Conservation (phyloP, 169 alveolate genomes). For the Cardiosporidium cionae region DNA sequence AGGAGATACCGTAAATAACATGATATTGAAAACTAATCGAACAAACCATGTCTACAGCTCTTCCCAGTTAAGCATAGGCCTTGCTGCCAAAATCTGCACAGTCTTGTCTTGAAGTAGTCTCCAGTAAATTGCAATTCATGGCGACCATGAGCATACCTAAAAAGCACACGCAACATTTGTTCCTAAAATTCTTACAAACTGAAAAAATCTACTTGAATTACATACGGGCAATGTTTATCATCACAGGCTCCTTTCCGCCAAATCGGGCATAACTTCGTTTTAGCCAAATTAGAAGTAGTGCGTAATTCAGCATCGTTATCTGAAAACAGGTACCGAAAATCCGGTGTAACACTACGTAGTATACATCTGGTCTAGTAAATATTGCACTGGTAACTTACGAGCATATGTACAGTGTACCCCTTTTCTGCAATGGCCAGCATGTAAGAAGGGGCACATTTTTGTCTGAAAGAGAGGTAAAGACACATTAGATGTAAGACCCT, state of each 20-base stretch:
- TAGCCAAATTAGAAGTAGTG: not conserved
- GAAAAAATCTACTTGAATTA: not conserved
- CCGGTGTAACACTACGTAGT: not conserved
- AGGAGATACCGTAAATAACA: not conserved
- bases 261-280: not conserved
- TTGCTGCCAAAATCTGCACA: constrained; percentile 5
- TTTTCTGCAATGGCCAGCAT: not conserved
- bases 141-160: constrained; percentile 3
- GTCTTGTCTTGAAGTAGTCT: constrained; percentile 2
- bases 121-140: not conserved
- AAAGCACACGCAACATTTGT: not conserved
- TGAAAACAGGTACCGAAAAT: not conserved
- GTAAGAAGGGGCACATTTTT: not conserved
- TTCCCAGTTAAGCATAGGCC: constrained; percentile 4
- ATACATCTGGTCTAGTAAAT: not conserved
- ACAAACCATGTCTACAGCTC: not conserved
- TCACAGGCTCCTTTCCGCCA: constrained; percentile 7
- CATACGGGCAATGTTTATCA: not conserved
- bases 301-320: not conserved
- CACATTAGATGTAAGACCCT: no score
- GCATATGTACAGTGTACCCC: not conserved
- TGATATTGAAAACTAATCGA: no score
- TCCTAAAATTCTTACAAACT: not conserved
- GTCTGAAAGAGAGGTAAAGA: not conserved
- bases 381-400: not conserved